Conservation (phyloP, 2,329 filamentous ascomycete genomes). For the Stemphylium beticola region DNA sequence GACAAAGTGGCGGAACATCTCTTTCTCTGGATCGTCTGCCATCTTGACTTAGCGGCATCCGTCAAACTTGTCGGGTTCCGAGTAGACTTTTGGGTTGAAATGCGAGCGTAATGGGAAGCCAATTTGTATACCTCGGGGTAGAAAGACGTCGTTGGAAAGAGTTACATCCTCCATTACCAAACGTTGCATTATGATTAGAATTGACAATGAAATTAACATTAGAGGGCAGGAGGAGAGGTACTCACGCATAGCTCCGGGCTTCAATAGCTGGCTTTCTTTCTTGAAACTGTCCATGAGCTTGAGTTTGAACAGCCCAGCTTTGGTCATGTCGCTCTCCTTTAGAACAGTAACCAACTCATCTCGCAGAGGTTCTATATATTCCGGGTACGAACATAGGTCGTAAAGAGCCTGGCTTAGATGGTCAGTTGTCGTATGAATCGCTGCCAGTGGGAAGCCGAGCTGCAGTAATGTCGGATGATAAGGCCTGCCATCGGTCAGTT, state of each 20-base stretch:
- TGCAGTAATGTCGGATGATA: constrained; percentile 7
- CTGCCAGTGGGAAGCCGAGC: constrained; percentile 18
- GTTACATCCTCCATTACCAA: constrained; percentile 24
- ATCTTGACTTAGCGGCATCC: constrained; percentile 15
- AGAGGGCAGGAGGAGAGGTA: neutral
- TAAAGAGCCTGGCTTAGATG: constrained; percentile 27
- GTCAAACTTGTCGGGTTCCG: constrained; percentile 16
- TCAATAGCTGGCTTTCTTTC: constrained; percentile 41
- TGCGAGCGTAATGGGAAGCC: constrained; percentile 1
- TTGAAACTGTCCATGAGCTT: constrained; percentile 43
- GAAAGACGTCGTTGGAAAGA: constrained; percentile 34
- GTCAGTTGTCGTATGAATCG: constrained; percentile 33
- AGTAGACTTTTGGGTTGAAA: constrained; percentile 8
- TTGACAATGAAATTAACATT: constrained; percentile 10
- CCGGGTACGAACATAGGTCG: constrained; percentile 28
- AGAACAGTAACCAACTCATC: constrained; percentile 34
- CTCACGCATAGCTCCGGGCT: constrained; percentile 8
- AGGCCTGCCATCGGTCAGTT: neutral
- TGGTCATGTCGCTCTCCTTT: constrained; percentile 30
- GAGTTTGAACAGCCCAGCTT: constrained; percentile 37
- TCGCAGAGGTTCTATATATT: constrained; percentile 31
- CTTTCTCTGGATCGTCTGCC: constrained; percentile 9
- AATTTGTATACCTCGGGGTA: constrained; percentile 23
- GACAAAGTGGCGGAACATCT: constrained; percentile 12
- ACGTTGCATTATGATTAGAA: constrained; percentile 33